These are phyloP conservation scores for Trichoderma brevicompactum DNA, from an alignment of 2,329 filamentous ascomycete species.

Conservation along the genomic window DNA sequence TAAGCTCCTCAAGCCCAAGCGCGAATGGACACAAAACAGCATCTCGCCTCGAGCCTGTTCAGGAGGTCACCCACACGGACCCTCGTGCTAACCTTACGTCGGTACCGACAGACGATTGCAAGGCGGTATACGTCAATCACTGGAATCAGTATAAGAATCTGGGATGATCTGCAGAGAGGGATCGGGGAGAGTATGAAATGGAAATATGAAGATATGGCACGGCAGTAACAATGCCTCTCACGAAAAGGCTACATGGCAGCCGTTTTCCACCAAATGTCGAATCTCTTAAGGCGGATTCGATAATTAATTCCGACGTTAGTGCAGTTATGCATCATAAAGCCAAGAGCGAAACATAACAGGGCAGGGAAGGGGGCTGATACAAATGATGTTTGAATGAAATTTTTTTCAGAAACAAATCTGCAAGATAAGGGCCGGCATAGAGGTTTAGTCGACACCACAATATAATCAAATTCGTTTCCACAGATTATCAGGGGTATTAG, in stretches of 20 bases:
- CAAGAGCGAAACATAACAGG: neutral
- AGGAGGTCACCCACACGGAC: constrained; percentile 34
- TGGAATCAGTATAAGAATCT: constrained; percentile 42
- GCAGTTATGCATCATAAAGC: neutral
- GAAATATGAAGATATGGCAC: neutral
- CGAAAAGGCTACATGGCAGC: neutral
- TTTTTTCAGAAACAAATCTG: neutral
- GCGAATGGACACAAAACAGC: neutral
- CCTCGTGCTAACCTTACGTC: constrained; percentile 44
- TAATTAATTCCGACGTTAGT: neutral
- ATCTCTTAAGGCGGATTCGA: neutral
- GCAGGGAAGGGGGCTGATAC: neutral
- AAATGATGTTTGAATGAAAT: neutral
- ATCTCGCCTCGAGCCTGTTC: constrained; percentile 24
- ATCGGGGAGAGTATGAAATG: neutral
- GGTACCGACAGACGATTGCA: constrained; percentile 38
- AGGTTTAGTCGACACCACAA: neutral
- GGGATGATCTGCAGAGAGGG: neutral
- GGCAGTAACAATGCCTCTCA: neutral
- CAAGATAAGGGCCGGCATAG: neutral
- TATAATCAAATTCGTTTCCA: constrained; percentile 28
- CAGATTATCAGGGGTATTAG: constrained; percentile 32
- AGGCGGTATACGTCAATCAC: constrained; percentile 43
- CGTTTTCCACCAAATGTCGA: neutral
- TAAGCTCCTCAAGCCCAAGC: constrained; percentile 29